These are phyloP conservation scores for Brassica cretica DNA, from an alignment of 345 rosid species.

Conservation along the genomic window DNA sequence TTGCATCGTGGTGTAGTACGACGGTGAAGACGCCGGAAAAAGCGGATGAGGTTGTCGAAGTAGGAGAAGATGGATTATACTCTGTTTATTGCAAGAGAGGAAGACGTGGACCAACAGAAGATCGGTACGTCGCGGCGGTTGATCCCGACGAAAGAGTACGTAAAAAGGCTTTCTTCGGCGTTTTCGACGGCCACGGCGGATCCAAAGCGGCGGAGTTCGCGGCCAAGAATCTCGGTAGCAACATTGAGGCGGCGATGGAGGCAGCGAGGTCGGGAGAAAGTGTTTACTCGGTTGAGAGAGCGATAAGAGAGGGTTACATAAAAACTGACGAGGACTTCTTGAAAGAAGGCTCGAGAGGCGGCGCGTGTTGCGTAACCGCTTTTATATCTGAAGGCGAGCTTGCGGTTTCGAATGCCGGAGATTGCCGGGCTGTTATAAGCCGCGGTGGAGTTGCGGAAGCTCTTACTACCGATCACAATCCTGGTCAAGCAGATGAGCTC, in stretches of 20 bases:
- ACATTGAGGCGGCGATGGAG: conserved; percentile 45
- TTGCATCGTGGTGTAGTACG: conserved; percentile 22
- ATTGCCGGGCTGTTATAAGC: conserved; percentile 81
- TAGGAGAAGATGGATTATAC: conserved; percentile 32
- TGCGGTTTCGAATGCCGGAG: conserved; percentile 74
- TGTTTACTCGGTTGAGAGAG: conserved; percentile 41
- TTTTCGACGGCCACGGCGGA: conserved; percentile 93
- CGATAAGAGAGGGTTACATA: conserved; percentile 58
- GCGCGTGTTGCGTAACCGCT: conserved; percentile 83
- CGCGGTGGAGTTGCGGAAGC: conserved; percentile 71
- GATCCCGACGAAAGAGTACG: conserved; percentile 11
- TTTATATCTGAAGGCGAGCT: conserved; percentile 55
- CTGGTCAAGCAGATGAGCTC: conserved; percentile 52
- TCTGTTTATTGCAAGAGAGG: conserved; percentile 44
- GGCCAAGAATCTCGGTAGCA: conserved; percentile 57
- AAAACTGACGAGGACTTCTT: conserved; percentile 64
- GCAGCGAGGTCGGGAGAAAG: conserved; percentile 39
- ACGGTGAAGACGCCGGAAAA: conserved; percentile 27
- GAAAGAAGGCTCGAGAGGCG: conserved; percentile 55
- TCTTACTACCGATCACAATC: conserved; percentile 75
- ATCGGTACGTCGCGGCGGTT: conserved; percentile 33
- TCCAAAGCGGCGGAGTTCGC: conserved; percentile 78
- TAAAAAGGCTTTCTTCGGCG: conserved; percentile 65
- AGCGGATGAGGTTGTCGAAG: conserved; percentile 14
- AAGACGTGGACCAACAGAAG: conserved; percentile 41